A percentile compares a stretch with the other conserved stretches of the same genome.
These are phyloP conservation scores for Knufia petricola DNA, from an alignment of 2,329 filamentous ascomycete species.

Conservation along the genomic window DNA sequence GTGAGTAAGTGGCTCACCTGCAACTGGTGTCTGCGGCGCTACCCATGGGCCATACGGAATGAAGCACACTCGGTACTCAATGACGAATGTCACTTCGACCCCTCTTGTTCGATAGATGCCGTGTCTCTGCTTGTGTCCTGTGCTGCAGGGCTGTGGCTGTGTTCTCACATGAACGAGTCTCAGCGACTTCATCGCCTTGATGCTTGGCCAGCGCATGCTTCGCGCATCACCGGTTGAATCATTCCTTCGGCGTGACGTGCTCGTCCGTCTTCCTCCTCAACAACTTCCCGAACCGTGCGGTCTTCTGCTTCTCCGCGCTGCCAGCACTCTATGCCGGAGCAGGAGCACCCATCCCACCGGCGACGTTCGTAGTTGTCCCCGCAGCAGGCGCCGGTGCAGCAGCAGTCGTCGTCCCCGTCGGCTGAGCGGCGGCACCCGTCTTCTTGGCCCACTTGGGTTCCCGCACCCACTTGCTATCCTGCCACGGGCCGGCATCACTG, in stretches of 20 bases:
- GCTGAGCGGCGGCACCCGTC: constrained; percentile 15
- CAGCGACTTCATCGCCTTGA: too few relatives aligned
- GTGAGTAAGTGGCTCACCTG: too few relatives aligned
- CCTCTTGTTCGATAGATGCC: too few relatives aligned
- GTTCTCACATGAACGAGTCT: too few relatives aligned
- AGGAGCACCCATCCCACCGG: constrained; percentile 5
- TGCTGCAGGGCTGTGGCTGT: too few relatives aligned
- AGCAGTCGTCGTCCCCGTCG: constrained; percentile 12
- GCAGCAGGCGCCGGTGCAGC: constrained; percentile 8
- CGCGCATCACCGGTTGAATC: too few relatives aligned
- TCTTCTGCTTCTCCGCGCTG: neutral
- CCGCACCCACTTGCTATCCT: constrained; percentile 37
- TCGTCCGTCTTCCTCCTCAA: neutral
- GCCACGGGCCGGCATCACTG: constrained; percentile 86
- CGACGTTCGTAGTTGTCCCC: neutral
- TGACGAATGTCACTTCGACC: too few relatives aligned
- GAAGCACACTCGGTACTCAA: too few relatives aligned
- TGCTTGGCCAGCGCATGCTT: too few relatives aligned
- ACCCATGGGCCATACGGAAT: too few relatives aligned
- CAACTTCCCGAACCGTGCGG: neutral
- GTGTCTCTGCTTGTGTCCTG: too few relatives aligned
- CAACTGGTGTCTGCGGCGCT: too few relatives aligned
- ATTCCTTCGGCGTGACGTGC: neutral
- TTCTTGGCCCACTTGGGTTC: constrained; percentile 35
- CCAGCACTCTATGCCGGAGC: constrained; percentile 8